phyloP scores from a whole-genome alignment of 208 protist species.

The Crithidia bombi region DNA sequence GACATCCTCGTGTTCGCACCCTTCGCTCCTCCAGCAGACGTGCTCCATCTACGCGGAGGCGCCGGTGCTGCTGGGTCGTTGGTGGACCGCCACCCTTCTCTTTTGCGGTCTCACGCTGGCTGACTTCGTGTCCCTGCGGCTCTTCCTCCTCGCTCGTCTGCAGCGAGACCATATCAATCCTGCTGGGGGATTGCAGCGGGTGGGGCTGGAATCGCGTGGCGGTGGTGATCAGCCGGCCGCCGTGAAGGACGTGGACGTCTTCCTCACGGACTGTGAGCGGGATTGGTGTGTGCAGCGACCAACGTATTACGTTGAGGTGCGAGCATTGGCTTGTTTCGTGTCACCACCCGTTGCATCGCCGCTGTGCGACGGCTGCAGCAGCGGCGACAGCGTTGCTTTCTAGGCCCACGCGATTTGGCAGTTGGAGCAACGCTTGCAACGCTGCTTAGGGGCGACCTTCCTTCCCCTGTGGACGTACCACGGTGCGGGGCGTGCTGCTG shows the following conservation, averaged over 20 bases:
- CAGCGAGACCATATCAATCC: constrained; percentile 3
- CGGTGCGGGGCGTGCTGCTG: neutral
- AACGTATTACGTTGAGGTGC: constrained; percentile 43
- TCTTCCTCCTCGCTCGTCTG: constrained; percentile 20
- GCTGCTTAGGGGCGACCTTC: constrained; percentile 23
- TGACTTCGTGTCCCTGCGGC: constrained; percentile 52
- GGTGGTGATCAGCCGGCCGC: neutral
- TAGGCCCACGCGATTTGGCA: neutral
- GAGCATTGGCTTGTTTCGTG: constrained; percentile 21
- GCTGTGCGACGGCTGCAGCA: neutral
- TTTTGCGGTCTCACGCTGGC: constrained; percentile 63
- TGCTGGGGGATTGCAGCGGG: too few species aligned
- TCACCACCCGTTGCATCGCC: neutral
- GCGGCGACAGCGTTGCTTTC: too few species aligned
- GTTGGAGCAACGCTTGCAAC: constrained; percentile 30
- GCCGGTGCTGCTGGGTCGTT: constrained; percentile 44
- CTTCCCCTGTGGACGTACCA: constrained; percentile 64
- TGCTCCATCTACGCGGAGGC: constrained; percentile 57
- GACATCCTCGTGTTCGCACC: neutral
- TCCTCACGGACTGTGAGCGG: constrained; percentile 49
- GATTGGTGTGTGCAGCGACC: neutral
- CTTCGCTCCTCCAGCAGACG: constrained; percentile 10
- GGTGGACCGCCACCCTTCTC: constrained; percentile 58
- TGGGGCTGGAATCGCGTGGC: too few species aligned
- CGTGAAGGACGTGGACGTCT: constrained; percentile 57